Conservation (phyloP, 139 green algal genomes). For the Parachlorella kessleri region DNA sequence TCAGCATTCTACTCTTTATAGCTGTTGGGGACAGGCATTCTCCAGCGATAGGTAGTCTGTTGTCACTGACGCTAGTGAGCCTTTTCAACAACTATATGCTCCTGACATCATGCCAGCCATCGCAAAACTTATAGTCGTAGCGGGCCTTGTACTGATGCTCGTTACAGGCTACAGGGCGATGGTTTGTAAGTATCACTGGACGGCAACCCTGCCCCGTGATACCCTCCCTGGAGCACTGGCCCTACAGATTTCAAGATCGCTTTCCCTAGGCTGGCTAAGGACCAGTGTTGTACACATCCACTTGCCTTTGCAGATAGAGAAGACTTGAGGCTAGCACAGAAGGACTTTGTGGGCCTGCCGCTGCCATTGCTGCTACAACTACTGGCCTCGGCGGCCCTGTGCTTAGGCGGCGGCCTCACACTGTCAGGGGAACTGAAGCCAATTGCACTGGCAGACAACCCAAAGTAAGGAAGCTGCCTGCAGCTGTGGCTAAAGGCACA, state of each 20-base stretch:
- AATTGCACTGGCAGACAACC: slow-evolving; percentile 5
- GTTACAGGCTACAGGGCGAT: slow-evolving; percentile 11
- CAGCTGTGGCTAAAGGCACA: too few species aligned
- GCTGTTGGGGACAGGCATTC: too few species aligned
- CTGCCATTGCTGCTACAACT: neutral
- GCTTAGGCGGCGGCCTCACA: neutral
- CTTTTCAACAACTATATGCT: too few species aligned
- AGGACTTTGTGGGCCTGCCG: slow-evolving; percentile 11
- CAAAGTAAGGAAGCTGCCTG: too few species aligned
- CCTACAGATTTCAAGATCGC: neutral
- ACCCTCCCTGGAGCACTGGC: too few species aligned
- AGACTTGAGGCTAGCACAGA: slow-evolving; percentile 5
- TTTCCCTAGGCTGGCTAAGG: too few species aligned
- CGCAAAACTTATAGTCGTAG: neutral
- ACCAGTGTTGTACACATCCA: too few species aligned
- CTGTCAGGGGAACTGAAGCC: slow-evolving; percentile 9
- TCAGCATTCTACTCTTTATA: too few species aligned
- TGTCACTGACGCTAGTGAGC: too few species aligned
- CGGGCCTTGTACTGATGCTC: neutral
- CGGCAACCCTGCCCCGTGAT: too few species aligned
- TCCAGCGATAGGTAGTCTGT: too few species aligned
- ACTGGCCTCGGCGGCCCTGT: neutral
- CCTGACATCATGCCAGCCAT: too few species aligned
- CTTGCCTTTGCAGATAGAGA: slow-evolving; percentile 19
- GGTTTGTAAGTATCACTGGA: slow-evolving; percentile 8